Evolutionary conservation across 176 grass and related monocot species (phyloP).

Genomic region (Aegilops bicornis): DNA sequence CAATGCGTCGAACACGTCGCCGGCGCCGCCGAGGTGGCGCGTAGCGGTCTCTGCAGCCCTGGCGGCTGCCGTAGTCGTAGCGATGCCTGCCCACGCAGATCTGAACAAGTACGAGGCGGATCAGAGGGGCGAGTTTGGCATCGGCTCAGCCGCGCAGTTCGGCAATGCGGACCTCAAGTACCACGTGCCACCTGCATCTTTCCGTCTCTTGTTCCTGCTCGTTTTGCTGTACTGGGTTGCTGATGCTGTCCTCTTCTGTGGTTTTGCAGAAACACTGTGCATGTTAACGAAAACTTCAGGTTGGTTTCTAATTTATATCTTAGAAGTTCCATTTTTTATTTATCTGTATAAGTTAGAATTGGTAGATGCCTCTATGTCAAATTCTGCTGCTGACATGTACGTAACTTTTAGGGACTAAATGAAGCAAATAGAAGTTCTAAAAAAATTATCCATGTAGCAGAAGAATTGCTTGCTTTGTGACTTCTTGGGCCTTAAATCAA

Average conservation of each 20-base stretch:
- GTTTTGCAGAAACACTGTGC: conserved; percentile 66
- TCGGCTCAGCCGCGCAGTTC: conserved; percentile 93
- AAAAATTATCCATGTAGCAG: too few relatives aligned
- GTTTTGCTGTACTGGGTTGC: not conserved
- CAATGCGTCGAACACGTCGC: conserved; percentile 43
- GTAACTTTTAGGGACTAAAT: not conserved
- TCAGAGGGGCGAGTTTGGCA: conserved; percentile 82
- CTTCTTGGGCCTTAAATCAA: too few relatives aligned
- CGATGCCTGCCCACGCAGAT: conserved; percentile 62
- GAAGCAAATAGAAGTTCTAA: not conserved
- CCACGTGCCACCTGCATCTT: not conserved
- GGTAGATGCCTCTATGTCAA: not conserved
- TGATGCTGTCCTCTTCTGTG: not conserved
- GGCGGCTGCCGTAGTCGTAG: conserved; percentile 46
- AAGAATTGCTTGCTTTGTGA: too few relatives aligned
- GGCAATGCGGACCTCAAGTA: conserved; percentile 95
- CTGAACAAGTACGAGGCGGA: conserved; percentile 94
- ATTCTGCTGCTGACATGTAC: not conserved
- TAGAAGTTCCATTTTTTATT: too few relatives aligned
- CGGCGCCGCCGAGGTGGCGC: conserved; percentile 56
- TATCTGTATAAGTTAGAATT: not conserved
- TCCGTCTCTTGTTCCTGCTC: not conserved
- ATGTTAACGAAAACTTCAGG: conserved; percentile 96
- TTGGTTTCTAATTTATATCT: conserved; percentile 27
- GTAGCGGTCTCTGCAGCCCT: conserved; percentile 63